A percentile compares a stretch with the other conserved stretches of the same genome.
Conservation (phyloP, 2,329 filamentous ascomycete species). For the Cladobotryum protrusum region DNA sequence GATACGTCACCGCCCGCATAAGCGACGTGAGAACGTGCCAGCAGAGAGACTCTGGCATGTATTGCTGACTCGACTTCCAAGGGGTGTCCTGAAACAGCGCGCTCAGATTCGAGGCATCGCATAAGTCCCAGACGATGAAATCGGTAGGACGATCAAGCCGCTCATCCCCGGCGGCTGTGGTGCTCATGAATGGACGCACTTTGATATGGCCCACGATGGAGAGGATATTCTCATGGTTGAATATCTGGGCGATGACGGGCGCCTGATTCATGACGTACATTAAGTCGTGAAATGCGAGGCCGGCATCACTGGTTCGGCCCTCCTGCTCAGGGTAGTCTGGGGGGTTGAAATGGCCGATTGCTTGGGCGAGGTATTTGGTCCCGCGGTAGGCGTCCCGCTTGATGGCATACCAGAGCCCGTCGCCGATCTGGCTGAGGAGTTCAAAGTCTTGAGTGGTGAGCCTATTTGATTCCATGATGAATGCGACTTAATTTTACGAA, state of each 20-base stretch:
- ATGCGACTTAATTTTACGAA: too few species aligned
- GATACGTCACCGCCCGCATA: constrained; percentile 43
- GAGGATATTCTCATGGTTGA: constrained; percentile 47
- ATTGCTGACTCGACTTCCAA: constrained; percentile 19
- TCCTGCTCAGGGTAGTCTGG: not conserved
- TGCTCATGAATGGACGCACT: constrained; percentile 15
- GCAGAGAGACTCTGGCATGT: constrained; percentile 46
- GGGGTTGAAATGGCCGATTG: constrained; percentile 12
- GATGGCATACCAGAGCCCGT: constrained; percentile 28
- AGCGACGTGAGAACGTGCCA: constrained; percentile 50
- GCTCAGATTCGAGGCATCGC: constrained; percentile 44
- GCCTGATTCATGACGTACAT: constrained; percentile 25
- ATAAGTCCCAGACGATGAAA: constrained; percentile 45
- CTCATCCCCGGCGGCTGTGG: constrained; percentile 7
- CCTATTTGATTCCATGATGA: not conserved
- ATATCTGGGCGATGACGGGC: constrained; percentile 27
- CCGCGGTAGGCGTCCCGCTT: constrained; percentile 22
- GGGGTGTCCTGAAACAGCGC: constrained; percentile 31
- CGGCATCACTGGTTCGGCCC: constrained; percentile 14
- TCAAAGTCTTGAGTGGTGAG: constrained; percentile 16
- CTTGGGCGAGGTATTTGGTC: constrained; percentile 29
- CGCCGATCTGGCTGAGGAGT: constrained; percentile 23
- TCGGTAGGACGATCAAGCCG: constrained; percentile 17
- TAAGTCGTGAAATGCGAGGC: constrained; percentile 19
- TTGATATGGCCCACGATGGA: constrained; percentile 35